Evolutionary conservation across 176 grass and related monocot genomes (phyloP).

Genomic region (Musa troglodytarum): DNA sequence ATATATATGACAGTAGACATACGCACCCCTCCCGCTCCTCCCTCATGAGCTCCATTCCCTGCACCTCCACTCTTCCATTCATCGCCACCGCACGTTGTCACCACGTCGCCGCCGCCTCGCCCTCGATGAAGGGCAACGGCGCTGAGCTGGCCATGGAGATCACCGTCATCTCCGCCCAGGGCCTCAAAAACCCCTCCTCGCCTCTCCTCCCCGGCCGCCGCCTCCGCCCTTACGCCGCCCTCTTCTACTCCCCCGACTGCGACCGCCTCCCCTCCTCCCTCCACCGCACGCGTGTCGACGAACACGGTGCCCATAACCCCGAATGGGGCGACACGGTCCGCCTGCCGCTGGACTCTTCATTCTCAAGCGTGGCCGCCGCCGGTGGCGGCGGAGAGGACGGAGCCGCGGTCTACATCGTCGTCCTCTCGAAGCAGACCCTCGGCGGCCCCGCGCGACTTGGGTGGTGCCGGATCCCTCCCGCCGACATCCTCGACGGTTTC

Average conservation of each 20-base stretch:
- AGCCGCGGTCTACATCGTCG: conserved; percentile 29
- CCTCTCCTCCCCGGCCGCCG: conserved; percentile 36
- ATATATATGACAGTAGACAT: too few species aligned
- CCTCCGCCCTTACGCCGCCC: conserved; percentile 48
- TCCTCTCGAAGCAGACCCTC: conserved; percentile 39
- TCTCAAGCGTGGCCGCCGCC: neutral
- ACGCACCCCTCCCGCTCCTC: neutral
- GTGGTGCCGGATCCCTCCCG: conserved; percentile 45
- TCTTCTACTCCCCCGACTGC: conserved; percentile 12
- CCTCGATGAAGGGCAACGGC: conserved; percentile 9
- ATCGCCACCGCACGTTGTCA: neutral
- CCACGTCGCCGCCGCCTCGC: neutral
- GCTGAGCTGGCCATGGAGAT: conserved; percentile 48
- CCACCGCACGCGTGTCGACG: conserved; percentile 36
- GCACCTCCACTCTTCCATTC: neutral
- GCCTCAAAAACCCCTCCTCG: conserved; percentile 44
- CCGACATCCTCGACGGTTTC: conserved; percentile 68
- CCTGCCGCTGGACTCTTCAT: conserved; percentile 46
- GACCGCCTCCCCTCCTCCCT: neutral
- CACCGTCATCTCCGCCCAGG: conserved; percentile 61
- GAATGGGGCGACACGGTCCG: conserved; percentile 45
- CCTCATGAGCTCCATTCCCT: neutral
- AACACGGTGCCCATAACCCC: conserved; percentile 28
- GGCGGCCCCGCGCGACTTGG: conserved; percentile 47
- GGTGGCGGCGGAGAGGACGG: neutral